Evolutionary conservation across 106 monocot species (phyloP).

Genomic region (Hemerocallis citrina): DNA sequence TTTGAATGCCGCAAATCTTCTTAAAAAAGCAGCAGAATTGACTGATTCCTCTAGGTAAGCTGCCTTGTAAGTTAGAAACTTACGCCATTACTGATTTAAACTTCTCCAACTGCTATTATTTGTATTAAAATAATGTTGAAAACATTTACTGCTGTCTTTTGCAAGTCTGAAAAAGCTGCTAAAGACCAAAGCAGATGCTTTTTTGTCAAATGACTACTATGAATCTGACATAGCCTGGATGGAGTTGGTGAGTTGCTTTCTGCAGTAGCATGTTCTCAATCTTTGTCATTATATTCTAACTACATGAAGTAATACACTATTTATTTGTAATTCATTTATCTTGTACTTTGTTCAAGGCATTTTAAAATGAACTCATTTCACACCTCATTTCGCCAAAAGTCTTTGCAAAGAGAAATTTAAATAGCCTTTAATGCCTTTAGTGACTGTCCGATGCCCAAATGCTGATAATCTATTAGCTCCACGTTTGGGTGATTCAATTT

Average conservation of each 20-base stretch:
- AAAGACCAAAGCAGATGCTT: conserved; percentile 76
- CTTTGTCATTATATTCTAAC: neutral
- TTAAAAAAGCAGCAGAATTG: conserved; percentile 63
- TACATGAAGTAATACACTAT: too few species aligned
- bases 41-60: conserved; percentile 65
- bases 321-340: neutral
- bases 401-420: neutral
- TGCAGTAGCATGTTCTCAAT: neutral
- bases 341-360: neutral
- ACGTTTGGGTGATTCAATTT: neutral
- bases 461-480: neutral
- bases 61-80: neutral
- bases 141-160: neutral
- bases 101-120: neutral
- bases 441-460: neutral
- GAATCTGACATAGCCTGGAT: conserved; percentile 98
- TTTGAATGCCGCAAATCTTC: conserved; percentile 52
- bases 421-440: neutral
- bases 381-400: neutral
- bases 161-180: conserved; percentile 77
- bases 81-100: neutral
- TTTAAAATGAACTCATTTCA: neutral
- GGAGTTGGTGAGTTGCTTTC: conserved; percentile 63
- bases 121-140: neutral
- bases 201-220: conserved; percentile 95